These are phyloP conservation scores for Trichophyton schoenleinii DNA, from an alignment of 2,329 filamentous ascomycete species.

Conservation along the genomic window DNA sequence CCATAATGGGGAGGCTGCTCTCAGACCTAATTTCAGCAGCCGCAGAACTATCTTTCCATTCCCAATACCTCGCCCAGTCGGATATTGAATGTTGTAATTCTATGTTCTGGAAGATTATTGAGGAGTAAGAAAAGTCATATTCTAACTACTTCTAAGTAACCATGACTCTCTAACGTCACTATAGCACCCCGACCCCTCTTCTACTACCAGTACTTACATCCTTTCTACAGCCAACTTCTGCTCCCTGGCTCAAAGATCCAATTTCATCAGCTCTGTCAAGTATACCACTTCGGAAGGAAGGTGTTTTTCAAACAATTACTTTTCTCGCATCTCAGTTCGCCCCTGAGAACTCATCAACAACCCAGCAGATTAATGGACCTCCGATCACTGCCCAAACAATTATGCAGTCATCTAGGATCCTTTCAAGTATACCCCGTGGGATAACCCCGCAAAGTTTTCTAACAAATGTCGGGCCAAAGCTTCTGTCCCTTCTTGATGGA, in stretches of 20 bases:
- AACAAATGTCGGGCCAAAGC: slow-evolving; percentile 27
- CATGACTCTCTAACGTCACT: background rate
- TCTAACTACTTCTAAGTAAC: background rate
- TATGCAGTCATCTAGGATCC: slow-evolving; percentile 32
- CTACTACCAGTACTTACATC: slow-evolving; percentile 27
- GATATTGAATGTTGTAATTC: slow-evolving; percentile 15
- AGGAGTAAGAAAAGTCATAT: slow-evolving; percentile 21
- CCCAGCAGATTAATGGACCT: slow-evolving; percentile 23
- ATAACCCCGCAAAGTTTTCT: slow-evolving; percentile 28
- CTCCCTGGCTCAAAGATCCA: slow-evolving; percentile 28
- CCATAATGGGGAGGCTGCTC: slow-evolving; percentile 29
- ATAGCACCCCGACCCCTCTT: slow-evolving; percentile 22
- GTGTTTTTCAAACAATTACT: slow-evolving; percentile 31
- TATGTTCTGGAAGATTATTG: slow-evolving; percentile 22
- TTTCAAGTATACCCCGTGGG: slow-evolving; percentile 31
- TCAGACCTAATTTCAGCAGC: slow-evolving; percentile 30
- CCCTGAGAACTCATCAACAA: slow-evolving; percentile 22
- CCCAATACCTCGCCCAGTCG: slow-evolving; percentile 13
- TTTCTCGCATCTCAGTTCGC: slow-evolving; percentile 33
- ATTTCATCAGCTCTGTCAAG: slow-evolving; percentile 28
- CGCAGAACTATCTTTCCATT: slow-evolving; percentile 30
- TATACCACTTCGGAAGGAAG: slow-evolving; percentile 29
- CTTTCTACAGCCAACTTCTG: slow-evolving; percentile 27
- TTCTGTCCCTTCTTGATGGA: slow-evolving; percentile 30
- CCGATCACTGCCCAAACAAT: slow-evolving; percentile 33